These are phyloP conservation scores for Thecaphora frezii DNA, from an alignment of 1,284 basidiomycete genomes.

Conservation along the genomic window DNA sequence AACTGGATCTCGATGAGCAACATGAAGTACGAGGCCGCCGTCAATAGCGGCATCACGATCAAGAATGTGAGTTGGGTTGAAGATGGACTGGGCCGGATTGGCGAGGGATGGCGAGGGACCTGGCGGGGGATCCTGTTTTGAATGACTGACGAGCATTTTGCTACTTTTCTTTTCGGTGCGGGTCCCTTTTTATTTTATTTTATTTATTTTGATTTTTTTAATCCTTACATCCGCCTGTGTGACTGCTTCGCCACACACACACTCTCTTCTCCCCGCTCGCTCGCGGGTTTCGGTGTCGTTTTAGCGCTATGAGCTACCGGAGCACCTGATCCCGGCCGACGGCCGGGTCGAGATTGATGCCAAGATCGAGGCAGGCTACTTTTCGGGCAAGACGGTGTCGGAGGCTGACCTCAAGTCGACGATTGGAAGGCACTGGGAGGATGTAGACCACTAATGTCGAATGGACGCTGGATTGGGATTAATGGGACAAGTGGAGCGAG, in stretches of 20 bases:
- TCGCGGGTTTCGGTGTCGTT: not conserved
- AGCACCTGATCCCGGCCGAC: conserved; percentile 46
- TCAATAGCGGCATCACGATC: conserved; percentile 83
- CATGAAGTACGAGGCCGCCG: conserved; percentile 84
- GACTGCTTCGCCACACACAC: not conserved
- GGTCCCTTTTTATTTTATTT: too few relatives aligned
- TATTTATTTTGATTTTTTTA: too few relatives aligned
- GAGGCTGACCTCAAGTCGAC: conserved; percentile 59
- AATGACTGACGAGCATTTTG: too few relatives aligned
- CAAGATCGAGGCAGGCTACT: conserved; percentile 76
- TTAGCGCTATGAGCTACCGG: conserved; percentile 50
- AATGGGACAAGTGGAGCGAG: too few relatives aligned
- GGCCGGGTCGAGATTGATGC: conserved; percentile 46
- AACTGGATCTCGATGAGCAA: conserved; percentile 78
- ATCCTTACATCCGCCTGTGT: too few relatives aligned
- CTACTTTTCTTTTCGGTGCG: too few relatives aligned
- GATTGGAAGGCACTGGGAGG: conserved; percentile 82
- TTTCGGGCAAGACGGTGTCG: conserved; percentile 34
- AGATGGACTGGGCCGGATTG: too few relatives aligned
- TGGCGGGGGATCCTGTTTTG: too few relatives aligned
- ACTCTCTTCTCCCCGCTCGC: too few relatives aligned
- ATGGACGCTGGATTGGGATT: too few relatives aligned
- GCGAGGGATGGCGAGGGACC: too few relatives aligned
- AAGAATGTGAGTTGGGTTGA: conserved; percentile 59
- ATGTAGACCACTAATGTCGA: conserved; percentile 46